These are phyloP conservation scores for Xylaria curta DNA, from an alignment of 495 filamentous ascomycete species.

Conservation along the genomic window DNA sequence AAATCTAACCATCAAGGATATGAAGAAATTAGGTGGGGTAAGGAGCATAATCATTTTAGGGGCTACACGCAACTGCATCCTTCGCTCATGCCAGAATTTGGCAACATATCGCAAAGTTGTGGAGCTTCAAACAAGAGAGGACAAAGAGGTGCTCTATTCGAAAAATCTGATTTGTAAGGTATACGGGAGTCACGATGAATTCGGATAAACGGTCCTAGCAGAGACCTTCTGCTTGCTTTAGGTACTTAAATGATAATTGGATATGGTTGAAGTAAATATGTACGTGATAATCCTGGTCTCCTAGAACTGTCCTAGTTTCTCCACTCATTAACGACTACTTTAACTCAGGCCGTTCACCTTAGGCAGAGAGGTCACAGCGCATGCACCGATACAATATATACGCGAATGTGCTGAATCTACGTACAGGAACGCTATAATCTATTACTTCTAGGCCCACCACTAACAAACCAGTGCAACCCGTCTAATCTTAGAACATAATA, in stretches of 20 bases:
- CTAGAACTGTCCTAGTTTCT: not conserved
- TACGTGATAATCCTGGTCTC: not conserved
- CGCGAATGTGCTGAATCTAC: not conserved
- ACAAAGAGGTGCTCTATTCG: not conserved
- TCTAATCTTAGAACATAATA: constrained; percentile 51
- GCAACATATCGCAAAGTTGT: not conserved
- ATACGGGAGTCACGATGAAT: not conserved
- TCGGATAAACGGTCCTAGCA: not conserved
- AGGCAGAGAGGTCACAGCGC: not conserved
- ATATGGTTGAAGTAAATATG: not conserved
- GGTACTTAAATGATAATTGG: not conserved
- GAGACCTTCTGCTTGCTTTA: not conserved
- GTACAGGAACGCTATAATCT: constrained; percentile 1
- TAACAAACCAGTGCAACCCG: not conserved
- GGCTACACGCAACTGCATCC: not conserved
- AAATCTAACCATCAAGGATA: not conserved
- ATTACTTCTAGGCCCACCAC: not conserved
- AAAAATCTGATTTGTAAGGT: too few species aligned
- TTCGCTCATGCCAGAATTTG: not conserved
- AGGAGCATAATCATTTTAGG: constrained; percentile 5
- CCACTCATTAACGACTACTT: not conserved
- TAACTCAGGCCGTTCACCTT: not conserved
- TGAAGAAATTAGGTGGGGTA: constrained; percentile 12
- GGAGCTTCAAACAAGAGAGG: not conserved
- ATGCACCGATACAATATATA: not conserved